Percentiles rank a stretch among this genome's conserved stretches.
These are phyloP conservation scores for Strigomonas galati DNA, from an alignment of 208 protist genomes.

Conservation along the genomic window DNA sequence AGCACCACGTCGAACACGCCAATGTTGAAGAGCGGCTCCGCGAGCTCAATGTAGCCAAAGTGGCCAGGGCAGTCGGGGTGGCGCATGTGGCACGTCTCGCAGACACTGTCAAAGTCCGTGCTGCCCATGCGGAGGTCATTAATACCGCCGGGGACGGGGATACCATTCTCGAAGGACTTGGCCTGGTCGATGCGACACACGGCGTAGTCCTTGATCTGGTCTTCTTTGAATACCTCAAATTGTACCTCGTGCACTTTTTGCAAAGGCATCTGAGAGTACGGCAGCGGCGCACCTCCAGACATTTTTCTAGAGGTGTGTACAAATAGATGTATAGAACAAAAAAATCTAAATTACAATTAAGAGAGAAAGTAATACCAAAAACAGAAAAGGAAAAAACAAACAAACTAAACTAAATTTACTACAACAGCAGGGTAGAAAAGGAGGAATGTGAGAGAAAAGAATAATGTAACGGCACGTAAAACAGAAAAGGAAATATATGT, in stretches of 20 bases:
- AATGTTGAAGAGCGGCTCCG: slow-evolving; percentile 97
- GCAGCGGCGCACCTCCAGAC: slow-evolving; percentile 77
- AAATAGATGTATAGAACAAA: not conserved
- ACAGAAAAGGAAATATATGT: slow-evolving; percentile 5
- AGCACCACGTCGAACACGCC: slow-evolving; percentile 95
- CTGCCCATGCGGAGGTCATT: slow-evolving; percentile 89
- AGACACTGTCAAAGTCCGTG: slow-evolving; percentile 81
- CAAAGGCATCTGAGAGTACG: slow-evolving; percentile 75
- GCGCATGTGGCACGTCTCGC: slow-evolving; percentile 77
- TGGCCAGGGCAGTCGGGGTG: slow-evolving; percentile 95
- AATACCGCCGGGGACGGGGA: slow-evolving; percentile 78
- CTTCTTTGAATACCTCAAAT: slow-evolving; percentile 87
- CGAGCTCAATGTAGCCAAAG: slow-evolving; percentile 99
- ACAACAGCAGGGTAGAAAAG: not conserved
- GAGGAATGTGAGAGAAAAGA: not conserved
- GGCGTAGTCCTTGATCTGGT: slow-evolving; percentile 86
- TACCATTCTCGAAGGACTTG: slow-evolving; percentile 82
- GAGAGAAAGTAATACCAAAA: not conserved
- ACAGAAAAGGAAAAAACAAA: not conserved
- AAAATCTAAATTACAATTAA: not conserved
- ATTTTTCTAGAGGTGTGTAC: slow-evolving; percentile 23
- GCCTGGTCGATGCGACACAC: slow-evolving; percentile 77
- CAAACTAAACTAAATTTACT: slow-evolving; percentile 11
- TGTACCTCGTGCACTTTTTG: slow-evolving; percentile 76
- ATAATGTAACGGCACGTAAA: not conserved